phyloP scores from a whole-genome alignment of 352 stramenopile species.

The Phytophthora niederhauseri region DNA sequence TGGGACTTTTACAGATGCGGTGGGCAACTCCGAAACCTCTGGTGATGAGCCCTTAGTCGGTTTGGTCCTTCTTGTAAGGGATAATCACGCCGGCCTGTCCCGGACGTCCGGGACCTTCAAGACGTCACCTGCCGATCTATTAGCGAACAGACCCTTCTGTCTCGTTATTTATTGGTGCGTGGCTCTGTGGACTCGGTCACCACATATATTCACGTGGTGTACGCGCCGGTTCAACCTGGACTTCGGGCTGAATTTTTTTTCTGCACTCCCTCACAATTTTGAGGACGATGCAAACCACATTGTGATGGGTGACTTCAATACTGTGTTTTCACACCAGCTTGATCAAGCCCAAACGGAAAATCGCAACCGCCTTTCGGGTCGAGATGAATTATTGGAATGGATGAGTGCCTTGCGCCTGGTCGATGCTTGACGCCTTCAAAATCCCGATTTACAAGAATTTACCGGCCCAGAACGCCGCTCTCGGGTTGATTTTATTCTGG shows the following conservation, averaged over 20 bases:
- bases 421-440: slow-evolving; percentile 5
- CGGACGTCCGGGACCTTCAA: background rate
- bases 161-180: slow-evolving; percentile 13
- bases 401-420: slow-evolving; percentile 1
- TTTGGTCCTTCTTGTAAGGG: background rate
- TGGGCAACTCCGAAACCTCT: background rate
- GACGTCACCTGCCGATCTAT: slow-evolving; percentile 3
- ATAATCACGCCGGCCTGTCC: slow-evolving; percentile 5
- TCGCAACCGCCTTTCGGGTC: background rate
- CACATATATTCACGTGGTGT: slow-evolving; percentile 23
- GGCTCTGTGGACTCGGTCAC: background rate
- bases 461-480: background rate
- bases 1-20: background rate
- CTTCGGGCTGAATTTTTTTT: background rate
- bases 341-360: background rate
- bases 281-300: slow-evolving; percentile 5
- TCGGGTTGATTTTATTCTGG: slow-evolving; percentile 6
- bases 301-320: slow-evolving; percentile 10
- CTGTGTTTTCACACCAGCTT: background rate
- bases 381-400: background rate
- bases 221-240: slow-evolving; percentile 2
- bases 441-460: slow-evolving; percentile 9
- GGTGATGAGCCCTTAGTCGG: background rate
- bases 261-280: slow-evolving; percentile 2
- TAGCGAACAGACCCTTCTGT: background rate